Evolutionary conservation across 192 early-diverging fungal species (phyloP), one percentile per base, ranked within the genome.

Genomic region (Umbelopsis sp.): DNA sequence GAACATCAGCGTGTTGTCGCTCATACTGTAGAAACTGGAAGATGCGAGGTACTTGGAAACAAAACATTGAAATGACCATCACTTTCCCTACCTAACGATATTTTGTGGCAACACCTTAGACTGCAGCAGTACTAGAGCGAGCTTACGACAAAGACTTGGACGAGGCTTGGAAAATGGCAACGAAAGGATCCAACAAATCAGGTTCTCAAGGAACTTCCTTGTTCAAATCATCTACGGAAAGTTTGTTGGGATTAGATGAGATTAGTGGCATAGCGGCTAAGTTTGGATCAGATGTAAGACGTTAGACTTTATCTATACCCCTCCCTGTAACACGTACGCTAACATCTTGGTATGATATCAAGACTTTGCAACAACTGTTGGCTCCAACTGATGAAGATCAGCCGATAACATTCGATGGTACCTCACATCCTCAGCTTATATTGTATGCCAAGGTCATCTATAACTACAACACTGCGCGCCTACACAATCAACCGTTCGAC

Each of bases 361-460:
- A 61, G 55, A 61, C 55, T 35, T 61, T 61, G 27, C 55, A 61
- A 61, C 55, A 61, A 37, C n/a, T 61, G 30, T 35, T 61, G 30
- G 55, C 55, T 18, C 55, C 55, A 61, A 61, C 33, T 7, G 30
- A 61, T 33, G 55, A 35, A 15, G 55, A 61, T 18, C 55, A 61
- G 27, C 55, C 55, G 7, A 33, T 61, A 12, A 33, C 55, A 13
- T 61, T 61, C 55, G 55, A 61, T 30, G 13, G 13, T 16, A 61
- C 27, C 13, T 27, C 21, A n/a, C 55, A 61, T 18, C 55, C 55
- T 35, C 55, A 61, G 1, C 55, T 61, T 35, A 35, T 61, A n/a
- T 35, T 30, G 3, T 61, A 27, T 35, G 55, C 55, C 21, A 61
- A 22, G 12, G 4, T 61, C 11, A 61, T 61, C 13, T 61, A 61